Percentiles rank a stretch among this genome's conserved stretches.
Evolutionary conservation across 352 stramenopile species (phyloP).

Genomic region (Globisporangium recalcitrans): DNA sequence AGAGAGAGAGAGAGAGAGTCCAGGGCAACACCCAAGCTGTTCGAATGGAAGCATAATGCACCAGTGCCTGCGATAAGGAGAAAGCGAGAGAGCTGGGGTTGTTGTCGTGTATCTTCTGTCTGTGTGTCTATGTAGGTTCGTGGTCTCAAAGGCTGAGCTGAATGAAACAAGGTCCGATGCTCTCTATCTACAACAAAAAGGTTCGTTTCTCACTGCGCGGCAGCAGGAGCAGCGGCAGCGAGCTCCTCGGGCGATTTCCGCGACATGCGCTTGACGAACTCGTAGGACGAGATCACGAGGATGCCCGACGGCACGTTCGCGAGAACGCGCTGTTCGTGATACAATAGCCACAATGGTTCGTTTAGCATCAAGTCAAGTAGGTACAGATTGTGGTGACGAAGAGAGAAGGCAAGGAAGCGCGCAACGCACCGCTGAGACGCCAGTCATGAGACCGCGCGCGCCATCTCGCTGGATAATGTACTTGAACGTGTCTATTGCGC

Average conservation of each 20-base stretch:
- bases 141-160: neutral
- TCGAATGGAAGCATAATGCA: neutral
- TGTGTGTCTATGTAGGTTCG: neutral
- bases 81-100: neutral
- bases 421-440: constrained; percentile 62
- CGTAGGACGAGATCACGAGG: constrained; percentile 85
- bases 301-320: constrained; percentile 80
- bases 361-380: neutral
- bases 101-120: neutral
- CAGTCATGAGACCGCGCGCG: constrained; percentile 71
- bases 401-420: neutral
- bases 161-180: neutral
- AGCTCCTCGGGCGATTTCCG: constrained; percentile 44
- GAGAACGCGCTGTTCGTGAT: constrained; percentile 52
- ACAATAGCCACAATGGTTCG: neutral
- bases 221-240: neutral
- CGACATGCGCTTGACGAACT: constrained; percentile 87
- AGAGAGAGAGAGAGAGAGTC: neutral
- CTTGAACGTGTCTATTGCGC: constrained; percentile 75
- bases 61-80: neutral
- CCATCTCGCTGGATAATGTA: constrained; percentile 80
- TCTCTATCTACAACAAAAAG: constrained; percentile 1
- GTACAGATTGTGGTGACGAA: neutral
- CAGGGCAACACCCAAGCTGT: neutral
- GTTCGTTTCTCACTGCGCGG: neutral